Percentiles rank a stretch among this genome's conserved stretches.
These are phyloP conservation scores for Cladorrhinum sp. DNA, from an alignment of 2,329 filamentous ascomycete species.

Conservation along the genomic window DNA sequence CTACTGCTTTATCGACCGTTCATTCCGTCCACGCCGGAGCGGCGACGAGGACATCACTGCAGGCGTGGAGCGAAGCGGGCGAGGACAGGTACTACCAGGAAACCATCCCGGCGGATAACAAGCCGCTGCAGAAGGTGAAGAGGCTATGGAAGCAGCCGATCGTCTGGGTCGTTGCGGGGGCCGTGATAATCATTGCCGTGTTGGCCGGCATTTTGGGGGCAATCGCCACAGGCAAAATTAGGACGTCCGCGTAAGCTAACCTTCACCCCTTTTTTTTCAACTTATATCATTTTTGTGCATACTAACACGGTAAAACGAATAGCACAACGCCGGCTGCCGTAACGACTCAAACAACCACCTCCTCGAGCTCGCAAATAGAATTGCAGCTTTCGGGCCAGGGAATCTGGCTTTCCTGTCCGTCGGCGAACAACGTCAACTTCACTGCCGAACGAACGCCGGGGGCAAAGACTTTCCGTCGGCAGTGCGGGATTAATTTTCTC, in stretches of 20 bases:
- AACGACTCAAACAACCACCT: too few species aligned
- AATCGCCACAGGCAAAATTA: conserved; percentile 18
- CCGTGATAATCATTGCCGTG: conserved; percentile 12
- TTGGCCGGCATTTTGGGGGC: conserved; percentile 21
- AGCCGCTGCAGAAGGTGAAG: neutral
- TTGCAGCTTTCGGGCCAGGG: too few species aligned
- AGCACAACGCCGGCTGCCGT: too few species aligned
- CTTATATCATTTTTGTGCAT: neutral
- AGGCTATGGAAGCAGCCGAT: conserved; percentile 13
- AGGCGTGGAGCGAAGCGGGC: conserved; percentile 18
- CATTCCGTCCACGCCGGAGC: neutral
- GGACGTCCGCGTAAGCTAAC: conserved; percentile 10
- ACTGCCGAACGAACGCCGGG: neutral
- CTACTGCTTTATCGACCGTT: neutral
- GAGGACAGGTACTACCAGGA: neutral
- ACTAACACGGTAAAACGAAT: too few species aligned
- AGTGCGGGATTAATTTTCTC: conserved; percentile 16
- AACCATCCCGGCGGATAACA: neutral
- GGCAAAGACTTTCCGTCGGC: conserved; percentile 13
- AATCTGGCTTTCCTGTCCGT: conserved; percentile 11
- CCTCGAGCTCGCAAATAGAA: too few species aligned
- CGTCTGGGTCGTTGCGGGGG: conserved; percentile 12
- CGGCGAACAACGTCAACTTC: conserved; percentile 14
- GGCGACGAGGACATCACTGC: neutral
- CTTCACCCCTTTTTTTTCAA: neutral